Percentiles rank a stretch among this genome's conserved stretches.
These are phyloP conservation scores for Mycocentrospora acerina DNA, from an alignment of 2,329 filamentous ascomycete species.

Conservation along the genomic window DNA sequence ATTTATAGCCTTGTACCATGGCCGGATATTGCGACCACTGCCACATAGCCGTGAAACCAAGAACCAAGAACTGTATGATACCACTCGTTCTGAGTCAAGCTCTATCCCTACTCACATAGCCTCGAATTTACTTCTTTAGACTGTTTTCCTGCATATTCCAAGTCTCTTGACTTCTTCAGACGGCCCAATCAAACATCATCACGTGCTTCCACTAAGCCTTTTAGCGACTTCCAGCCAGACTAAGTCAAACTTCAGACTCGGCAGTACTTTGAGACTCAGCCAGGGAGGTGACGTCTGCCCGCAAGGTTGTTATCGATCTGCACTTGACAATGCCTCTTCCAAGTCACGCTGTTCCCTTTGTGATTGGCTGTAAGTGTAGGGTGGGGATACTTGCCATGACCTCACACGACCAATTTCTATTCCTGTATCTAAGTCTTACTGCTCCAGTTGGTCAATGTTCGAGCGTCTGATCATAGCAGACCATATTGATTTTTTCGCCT, in stretches of 20 bases:
- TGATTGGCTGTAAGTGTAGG: background rate
- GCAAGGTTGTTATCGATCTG: conserved; percentile 6
- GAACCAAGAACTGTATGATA: conserved; percentile 4
- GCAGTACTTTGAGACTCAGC: conserved; percentile 24
- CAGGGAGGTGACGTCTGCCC: conserved; percentile 25
- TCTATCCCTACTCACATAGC: too few species aligned
- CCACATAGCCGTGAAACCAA: conserved; percentile 13
- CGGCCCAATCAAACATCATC: conserved; percentile 10
- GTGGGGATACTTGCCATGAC: conserved; percentile 2
- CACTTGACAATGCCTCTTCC: background rate
- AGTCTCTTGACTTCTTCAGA: conserved; percentile 18
- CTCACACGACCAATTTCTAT: conserved; percentile 8
- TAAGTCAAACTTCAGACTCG: conserved; percentile 12
- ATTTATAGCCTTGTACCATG: conserved; percentile 12
- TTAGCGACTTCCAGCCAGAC: conserved; percentile 17
- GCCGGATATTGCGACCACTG: conserved; percentile 21
- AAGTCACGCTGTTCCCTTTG: background rate
- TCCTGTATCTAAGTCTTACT: conserved; percentile 1
- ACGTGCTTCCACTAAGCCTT: conserved; percentile 22
- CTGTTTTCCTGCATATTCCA: conserved; percentile 12
- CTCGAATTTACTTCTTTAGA: too few species aligned
- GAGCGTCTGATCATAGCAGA: conserved; percentile 1
- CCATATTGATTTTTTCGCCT: background rate
- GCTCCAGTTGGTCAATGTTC: conserved; percentile 2
- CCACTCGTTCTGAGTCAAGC: conserved; percentile 6